A percentile compares a stretch with the other conserved stretches of the same genome.
These are phyloP conservation scores for Wolfiporia cocos DNA, from an alignment of 1,284 basidiomycete species.

Conservation along the genomic window DNA sequence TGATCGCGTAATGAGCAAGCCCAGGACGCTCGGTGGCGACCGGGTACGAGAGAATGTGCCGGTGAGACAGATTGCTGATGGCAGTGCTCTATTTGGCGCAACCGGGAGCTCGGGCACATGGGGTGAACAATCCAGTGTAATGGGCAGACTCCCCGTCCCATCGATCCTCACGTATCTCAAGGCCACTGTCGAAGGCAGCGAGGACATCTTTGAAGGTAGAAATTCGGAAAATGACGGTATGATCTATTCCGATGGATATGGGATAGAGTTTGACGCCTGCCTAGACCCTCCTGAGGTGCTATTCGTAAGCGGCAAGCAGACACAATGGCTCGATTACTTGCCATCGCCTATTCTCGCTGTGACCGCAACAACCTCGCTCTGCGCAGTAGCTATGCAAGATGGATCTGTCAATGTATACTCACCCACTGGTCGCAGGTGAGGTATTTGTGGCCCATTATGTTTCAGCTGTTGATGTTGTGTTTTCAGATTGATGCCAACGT, in stretches of 20 bases:
- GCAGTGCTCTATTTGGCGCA: slow-evolving; percentile 7
- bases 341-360: slow-evolving; percentile 63
- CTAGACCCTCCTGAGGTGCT: slow-evolving; percentile 65
- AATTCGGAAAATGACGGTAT: slow-evolving; percentile 68
- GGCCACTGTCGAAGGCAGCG: slow-evolving; percentile 54
- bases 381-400: slow-evolving; percentile 74
- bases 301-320: slow-evolving; percentile 56
- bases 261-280: neutral
- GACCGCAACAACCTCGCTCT: slow-evolving; percentile 60
- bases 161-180: slow-evolving; percentile 54
- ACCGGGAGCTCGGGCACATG: slow-evolving; percentile 10
- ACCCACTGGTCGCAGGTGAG: slow-evolving; percentile 68
- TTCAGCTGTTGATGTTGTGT: slow-evolving; percentile 6
- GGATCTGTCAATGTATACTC: slow-evolving; percentile 78
- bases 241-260: slow-evolving; percentile 12
- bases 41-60: slow-evolving; percentile 42
- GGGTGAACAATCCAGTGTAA: slow-evolving; percentile 17
- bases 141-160: slow-evolving; percentile 38
- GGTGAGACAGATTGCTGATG: slow-evolving; percentile 43
- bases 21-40: slow-evolving; percentile 71
- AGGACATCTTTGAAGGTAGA: slow-evolving; percentile 70
- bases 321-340: slow-evolving; percentile 87
- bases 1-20: slow-evolving; percentile 35
- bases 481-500: slow-evolving; percentile 67
- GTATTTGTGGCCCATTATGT: slow-evolving; percentile 6